Evolutionary conservation across 2,329 filamentous ascomycete species (phyloP).

Genomic region (Aspergillus sp.): DNA sequence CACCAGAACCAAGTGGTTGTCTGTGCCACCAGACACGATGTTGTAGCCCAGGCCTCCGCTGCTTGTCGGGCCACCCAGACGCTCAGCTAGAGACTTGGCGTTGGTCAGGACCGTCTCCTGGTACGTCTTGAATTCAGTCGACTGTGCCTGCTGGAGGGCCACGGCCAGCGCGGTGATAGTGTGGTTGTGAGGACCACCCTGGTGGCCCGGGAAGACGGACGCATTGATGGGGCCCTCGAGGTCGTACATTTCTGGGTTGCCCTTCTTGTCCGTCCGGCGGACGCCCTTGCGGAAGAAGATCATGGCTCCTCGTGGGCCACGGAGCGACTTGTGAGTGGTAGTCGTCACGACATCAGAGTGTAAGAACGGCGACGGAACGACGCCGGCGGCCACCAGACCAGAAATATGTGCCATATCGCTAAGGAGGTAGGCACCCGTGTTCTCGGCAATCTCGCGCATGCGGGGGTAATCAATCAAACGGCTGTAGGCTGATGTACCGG

Average conservation of each 20-base stretch:
- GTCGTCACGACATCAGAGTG: slow-evolving; percentile 96
- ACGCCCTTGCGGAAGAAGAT: slow-evolving; percentile 99
- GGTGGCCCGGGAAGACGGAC: slow-evolving; percentile 98
- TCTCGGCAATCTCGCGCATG: slow-evolving; percentile 95
- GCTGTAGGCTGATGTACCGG: slow-evolving; percentile 97
- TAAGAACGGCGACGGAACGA: slow-evolving; percentile 89
- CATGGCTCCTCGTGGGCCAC: slow-evolving; percentile 97
- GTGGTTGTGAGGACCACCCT: slow-evolving; percentile 98
- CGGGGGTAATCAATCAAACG: slow-evolving; percentile 93
- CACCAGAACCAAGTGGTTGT: slow-evolving; percentile 95
- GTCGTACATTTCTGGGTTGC: slow-evolving; percentile 87
- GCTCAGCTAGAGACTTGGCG: slow-evolving; percentile 81
- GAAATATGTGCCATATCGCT: slow-evolving; percentile 99
- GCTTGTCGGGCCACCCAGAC: slow-evolving; percentile 69
- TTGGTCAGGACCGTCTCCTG: slow-evolving; percentile 91
- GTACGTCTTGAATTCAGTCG: slow-evolving; percentile 88
- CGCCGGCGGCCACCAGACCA: slow-evolving; percentile 86
- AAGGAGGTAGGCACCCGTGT: slow-evolving; percentile 88
- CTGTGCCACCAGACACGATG: slow-evolving; percentile 91
- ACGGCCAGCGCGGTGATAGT: slow-evolving; percentile 97
- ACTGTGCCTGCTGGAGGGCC: slow-evolving; percentile 89
- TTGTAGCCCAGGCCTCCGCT: slow-evolving; percentile 77
- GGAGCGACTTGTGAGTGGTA: slow-evolving; percentile 98
- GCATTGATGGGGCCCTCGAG: slow-evolving; percentile 97
- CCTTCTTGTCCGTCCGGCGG: slow-evolving; percentile 85